These are phyloP conservation scores for Parsonsia alboflavescens DNA, from an alignment of 257 asterid species.

Conservation along the genomic window DNA sequence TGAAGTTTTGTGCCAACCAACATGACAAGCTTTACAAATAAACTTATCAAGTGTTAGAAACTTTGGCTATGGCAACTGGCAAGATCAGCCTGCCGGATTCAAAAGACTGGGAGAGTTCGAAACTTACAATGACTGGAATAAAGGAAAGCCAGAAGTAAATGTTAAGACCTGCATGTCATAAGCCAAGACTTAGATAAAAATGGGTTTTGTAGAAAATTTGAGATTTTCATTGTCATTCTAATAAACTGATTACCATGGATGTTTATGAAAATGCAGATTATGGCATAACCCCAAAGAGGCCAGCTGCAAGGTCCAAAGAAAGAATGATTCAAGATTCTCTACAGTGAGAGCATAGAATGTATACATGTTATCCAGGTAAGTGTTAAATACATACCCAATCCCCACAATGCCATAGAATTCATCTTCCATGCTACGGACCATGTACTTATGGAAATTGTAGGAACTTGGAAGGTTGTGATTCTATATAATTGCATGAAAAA, in stretches of 20 bases:
- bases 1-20: slow-evolving; percentile 88
- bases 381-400: slow-evolving; percentile 48
- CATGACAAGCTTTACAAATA: slow-evolving; percentile 60
- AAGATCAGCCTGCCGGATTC: not conserved
- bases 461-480: slow-evolving; percentile 68
- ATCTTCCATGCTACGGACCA: slow-evolving; percentile 96
- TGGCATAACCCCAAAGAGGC: slow-evolving; percentile 91
- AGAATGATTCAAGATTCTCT: not conserved
- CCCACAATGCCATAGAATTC: slow-evolving; percentile 82
- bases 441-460: slow-evolving; percentile 78
- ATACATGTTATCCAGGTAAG: not conserved
- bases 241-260: slow-evolving; percentile 56
- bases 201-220: not conserved
- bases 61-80: not conserved
- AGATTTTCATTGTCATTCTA: not conserved
- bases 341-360: not conserved
- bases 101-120: not conserved
- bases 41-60: slow-evolving; percentile 21
- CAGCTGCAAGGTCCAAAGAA: slow-evolving; percentile 49
- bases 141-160: slow-evolving; percentile 89
- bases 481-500: slow-evolving; percentile 30
- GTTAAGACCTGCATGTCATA: slow-evolving; percentile 73
- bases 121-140: slow-evolving; percentile 76
- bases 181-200: slow-evolving; percentile 6
- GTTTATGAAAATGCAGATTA: slow-evolving; percentile 80